phyloP scores from a whole-genome alignment of 352 stramenopile species.

The Phytophthora podocarpi region DNA sequence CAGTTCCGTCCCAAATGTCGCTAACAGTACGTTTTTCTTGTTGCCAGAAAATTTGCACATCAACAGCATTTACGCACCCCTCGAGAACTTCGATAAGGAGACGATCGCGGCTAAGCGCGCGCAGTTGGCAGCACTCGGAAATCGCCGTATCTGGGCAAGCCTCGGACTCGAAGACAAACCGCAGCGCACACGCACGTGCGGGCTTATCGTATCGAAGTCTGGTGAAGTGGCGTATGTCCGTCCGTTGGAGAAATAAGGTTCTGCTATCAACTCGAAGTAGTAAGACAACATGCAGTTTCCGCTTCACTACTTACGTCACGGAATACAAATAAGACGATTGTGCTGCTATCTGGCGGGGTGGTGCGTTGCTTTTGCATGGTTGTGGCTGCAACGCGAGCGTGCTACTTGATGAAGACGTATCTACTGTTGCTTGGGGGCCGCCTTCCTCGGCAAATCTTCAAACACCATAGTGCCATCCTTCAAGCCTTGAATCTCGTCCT shows the following conservation, averaged over 20 bases:
- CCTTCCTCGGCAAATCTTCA: conserved; percentile 66
- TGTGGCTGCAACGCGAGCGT: conserved; percentile 2
- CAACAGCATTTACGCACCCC: conserved; percentile 70
- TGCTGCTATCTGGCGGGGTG: conserved; percentile 15
- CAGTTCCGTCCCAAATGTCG: neutral
- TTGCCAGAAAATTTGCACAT: conserved; percentile 64
- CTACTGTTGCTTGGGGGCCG: conserved; percentile 41
- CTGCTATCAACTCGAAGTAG: neutral
- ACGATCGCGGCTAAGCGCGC: conserved; percentile 81
- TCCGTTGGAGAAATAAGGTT: conserved; percentile 55
- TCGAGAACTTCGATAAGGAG: conserved; percentile 83
- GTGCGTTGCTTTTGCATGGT: neutral
- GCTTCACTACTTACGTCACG: conserved; percentile 27
- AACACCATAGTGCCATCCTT: conserved; percentile 78
- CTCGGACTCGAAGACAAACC: conserved; percentile 83
- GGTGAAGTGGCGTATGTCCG: conserved; percentile 80
- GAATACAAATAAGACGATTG: conserved; percentile 42
- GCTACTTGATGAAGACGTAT: neutral
- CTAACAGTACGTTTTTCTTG: neutral
- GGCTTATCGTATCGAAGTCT: conserved; percentile 73
- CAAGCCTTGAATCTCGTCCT: conserved; percentile 83
- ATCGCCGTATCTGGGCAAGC: conserved; percentile 85
- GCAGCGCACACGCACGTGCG: conserved; percentile 54
- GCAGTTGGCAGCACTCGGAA: conserved; percentile 72
- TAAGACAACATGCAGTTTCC: conserved; percentile 24